These are phyloP conservation scores for Closterium sp. DNA, from an alignment of 139 green algal species.

Conservation along the genomic window DNA sequence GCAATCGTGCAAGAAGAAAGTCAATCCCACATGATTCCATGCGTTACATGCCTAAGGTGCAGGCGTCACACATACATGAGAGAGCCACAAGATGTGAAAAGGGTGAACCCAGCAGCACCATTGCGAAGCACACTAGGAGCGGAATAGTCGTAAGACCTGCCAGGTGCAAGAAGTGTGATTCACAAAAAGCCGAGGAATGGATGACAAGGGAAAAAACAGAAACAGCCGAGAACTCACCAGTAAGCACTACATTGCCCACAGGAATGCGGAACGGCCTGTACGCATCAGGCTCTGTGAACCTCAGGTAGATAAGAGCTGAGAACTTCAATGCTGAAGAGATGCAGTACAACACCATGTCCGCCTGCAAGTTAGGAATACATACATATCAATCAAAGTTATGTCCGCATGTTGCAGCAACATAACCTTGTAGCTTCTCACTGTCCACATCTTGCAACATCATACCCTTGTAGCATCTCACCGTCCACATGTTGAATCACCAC, in stretches of 20 bases:
- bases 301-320: conserved; percentile 47
- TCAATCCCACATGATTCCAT: no score
- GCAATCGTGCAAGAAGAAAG: not conserved
- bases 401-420: not conserved
- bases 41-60: no score
- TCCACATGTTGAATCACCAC: no score
- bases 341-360: conserved; percentile 56
- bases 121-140: conserved; percentile 12
- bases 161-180: not conserved
- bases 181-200: not conserved
- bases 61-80: not conserved
- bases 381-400: not conserved
- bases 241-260: conserved; percentile 3
- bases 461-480: no score
- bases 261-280: conserved; percentile 45
- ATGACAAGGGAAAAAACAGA: not conserved
- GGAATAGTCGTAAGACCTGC: conserved; percentile 4
- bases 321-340: conserved; percentile 57
- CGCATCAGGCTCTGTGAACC: conserved; percentile 28
- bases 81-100: conserved; percentile 20
- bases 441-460: no score
- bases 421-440: no score
- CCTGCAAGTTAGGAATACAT: conserved; percentile 11
- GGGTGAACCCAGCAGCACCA: conserved; percentile 8
- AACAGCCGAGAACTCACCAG: not conserved